A percentile compares a stretch with the other conserved stretches of the same genome.
These are phyloP conservation scores for Paraphaeosphaeria sporulosa DNA, from an alignment of 2,329 filamentous ascomycete species.

Conservation along the genomic window DNA sequence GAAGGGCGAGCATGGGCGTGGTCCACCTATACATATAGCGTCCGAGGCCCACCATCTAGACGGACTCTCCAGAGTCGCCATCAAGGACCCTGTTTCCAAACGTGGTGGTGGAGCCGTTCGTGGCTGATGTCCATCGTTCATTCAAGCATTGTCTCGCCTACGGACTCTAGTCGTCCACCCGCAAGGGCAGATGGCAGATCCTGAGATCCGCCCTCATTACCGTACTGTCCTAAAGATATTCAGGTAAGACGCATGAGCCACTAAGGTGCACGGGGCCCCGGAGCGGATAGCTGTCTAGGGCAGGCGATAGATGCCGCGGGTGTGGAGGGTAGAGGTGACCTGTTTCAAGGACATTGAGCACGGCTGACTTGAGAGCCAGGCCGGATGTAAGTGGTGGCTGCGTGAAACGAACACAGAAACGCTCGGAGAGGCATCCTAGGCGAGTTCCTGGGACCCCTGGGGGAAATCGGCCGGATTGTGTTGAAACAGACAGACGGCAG, in stretches of 20 bases:
- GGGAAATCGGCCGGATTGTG: conserved; percentile 12
- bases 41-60: conserved; percentile 10
- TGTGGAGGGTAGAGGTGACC: conserved; percentile 23
- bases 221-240: conserved; percentile 21
- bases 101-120: conserved; percentile 15
- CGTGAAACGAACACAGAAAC: conserved; percentile 32
- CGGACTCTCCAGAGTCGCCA: conserved; percentile 10
- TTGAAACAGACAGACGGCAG: conserved; percentile 5
- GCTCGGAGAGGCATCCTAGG: conserved; percentile 22
- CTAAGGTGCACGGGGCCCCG: conserved; percentile 13
- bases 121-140: conserved; percentile 17
- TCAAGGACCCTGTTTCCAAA: conserved; percentile 15
- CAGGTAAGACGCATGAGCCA: conserved; percentile 20
- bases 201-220: conserved; percentile 21
- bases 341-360: conserved; percentile 43
- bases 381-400: conserved; percentile 24
- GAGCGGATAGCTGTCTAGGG: conserved; percentile 8
- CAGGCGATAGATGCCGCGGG: conserved; percentile 6
- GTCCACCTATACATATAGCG: conserved; percentile 34
- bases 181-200: conserved; percentile 24
- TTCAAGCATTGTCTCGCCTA: conserved; percentile 8
- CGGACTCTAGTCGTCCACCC: conserved; percentile 19
- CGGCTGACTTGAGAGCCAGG: conserved; percentile 21
- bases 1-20: conserved; percentile 2
- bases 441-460: conserved; percentile 14